Evolutionary conservation across 805 yeast species (phyloP), one percentile per base, ranked within the genome.

Genomic region (Teunomyces panamensis): DNA sequence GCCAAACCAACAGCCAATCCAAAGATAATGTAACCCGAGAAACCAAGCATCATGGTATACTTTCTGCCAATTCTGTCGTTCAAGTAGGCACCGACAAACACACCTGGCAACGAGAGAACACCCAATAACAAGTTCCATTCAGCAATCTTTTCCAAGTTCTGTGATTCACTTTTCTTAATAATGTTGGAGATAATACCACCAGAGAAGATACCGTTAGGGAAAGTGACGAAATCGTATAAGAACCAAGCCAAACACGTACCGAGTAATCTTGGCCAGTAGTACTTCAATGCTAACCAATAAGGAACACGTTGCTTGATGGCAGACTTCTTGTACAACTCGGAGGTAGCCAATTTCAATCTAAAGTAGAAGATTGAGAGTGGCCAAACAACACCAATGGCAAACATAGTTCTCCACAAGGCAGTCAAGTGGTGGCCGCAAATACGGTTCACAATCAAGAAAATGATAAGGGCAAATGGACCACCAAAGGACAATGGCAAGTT

Each of bases 161-260:
- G 60, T 3, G 60, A 51, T 4, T 63, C 63, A 5, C 51, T 34
- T 17, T 55, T 59, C 11, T 66, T 60, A 44, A 83, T 68, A 32
- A 78, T 75, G n/a, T 75, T 66, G 10, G 81, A 57, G 47, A 84
- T 81, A 55, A 85, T 85, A 43, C 67, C 65, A 9, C 78, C 77
- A 4, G 86, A 77, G 62, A 84, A 85, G 44, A 84, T 75, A 61
- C 89, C 89, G 60, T 85, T 85, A 9, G 92, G 91, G 72, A 86
- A 87, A 5, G 87, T 82, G 56, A 87, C 87, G 57, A 86, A 87
- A 68, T 87, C 95, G 60, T 84, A 87, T 56, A 86, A 71, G 69
- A 86, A 86, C 94, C 94, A 87, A 48, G 86, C 78, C 4, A 80
- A 83, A 61, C 87, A 81, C 13, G 88, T 83, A 30, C 92, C 94